phyloP scores from a whole-genome alignment of 805 yeast species.

The Metschnikowia santaceciliae region DNA sequence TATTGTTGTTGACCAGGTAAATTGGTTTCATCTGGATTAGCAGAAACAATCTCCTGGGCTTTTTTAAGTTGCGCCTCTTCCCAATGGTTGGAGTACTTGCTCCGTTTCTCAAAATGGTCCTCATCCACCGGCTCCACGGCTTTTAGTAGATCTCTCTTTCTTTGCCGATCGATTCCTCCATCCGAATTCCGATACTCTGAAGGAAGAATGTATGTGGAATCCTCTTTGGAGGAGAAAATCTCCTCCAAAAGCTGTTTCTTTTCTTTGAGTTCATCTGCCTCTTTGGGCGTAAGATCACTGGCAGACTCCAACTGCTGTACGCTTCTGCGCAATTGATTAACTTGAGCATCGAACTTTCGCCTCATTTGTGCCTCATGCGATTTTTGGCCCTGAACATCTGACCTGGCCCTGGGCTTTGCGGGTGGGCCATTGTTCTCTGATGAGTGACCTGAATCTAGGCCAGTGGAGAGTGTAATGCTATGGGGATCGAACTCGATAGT shows the following conservation, averaged over 20 bases:
- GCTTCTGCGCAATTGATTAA: background rate
- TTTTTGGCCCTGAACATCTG: background rate
- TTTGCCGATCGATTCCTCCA: conserved; percentile 50
- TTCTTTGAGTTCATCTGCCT: conserved; percentile 11
- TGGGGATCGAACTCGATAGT: background rate
- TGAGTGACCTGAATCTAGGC: background rate
- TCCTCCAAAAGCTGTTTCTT: conserved; percentile 9
- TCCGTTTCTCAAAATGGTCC: conserved; percentile 19
- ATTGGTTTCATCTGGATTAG: conserved; percentile 36
- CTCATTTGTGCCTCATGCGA: background rate
- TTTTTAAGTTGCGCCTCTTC: conserved; percentile 48
- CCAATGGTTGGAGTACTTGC: conserved; percentile 41
- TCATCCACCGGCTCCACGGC: conserved; percentile 10
- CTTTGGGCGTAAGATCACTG: conserved; percentile 12
- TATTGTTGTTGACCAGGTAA: conserved; percentile 46
- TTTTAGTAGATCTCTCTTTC: conserved; percentile 51
- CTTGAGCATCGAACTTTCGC: conserved; percentile 8
- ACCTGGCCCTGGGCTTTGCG: background rate
- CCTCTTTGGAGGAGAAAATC: background rate
- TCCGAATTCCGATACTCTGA: conserved; percentile 51
- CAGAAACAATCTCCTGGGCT: conserved; percentile 28
- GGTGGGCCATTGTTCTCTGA: background rate
- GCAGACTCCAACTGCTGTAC: conserved; percentile 2
- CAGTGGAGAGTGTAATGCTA: background rate
- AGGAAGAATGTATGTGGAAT: conserved; percentile 34